Percentiles rank a stretch among this genome's conserved stretches.
phyloP scores from a whole-genome alignment of 345 rosid species.

The Linum lewisii region DNA sequence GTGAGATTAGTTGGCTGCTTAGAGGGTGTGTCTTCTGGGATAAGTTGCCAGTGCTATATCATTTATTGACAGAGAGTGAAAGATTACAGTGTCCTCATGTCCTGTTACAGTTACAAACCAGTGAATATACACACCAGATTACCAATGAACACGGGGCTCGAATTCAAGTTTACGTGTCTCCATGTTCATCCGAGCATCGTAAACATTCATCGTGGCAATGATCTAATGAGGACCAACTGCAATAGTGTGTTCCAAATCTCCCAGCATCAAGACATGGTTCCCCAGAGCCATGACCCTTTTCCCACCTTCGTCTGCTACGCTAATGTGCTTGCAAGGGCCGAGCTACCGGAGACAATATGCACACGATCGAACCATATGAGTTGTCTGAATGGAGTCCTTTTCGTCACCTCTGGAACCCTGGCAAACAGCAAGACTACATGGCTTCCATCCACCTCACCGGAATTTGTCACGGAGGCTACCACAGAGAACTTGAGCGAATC shows the following conservation, averaged over 20 bases:
- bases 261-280: constrained; percentile 42
- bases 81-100: too few relatives aligned
- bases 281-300: constrained; percentile 52
- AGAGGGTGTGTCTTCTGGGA: too few relatives aligned
- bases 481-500: constrained; percentile 38
- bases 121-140: too few relatives aligned
- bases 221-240: constrained; percentile 31
- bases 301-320: constrained; percentile 48
- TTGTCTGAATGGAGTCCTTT: constrained; percentile 54
- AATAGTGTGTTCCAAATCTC: constrained; percentile 45
- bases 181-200: too few relatives aligned
- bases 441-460: constrained; percentile 62
- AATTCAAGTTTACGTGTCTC: too few relatives aligned
- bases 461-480: constrained; percentile 38
- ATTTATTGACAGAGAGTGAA: too few relatives aligned
- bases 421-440: constrained; percentile 65
- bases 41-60: too few relatives aligned
- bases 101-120: too few relatives aligned
- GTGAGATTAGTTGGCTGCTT: too few relatives aligned
- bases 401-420: constrained; percentile 32
- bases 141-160: too few relatives aligned
- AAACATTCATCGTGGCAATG: too few relatives aligned
- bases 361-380: constrained; percentile 72
- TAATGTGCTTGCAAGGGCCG: constrained; percentile 63
- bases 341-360: constrained; percentile 29